A percentile compares a stretch with the other conserved stretches of the same genome.
phyloP scores from a whole-genome alignment of 2,329 filamentous ascomycete genomes.

The Arthrobotrys iridis region DNA sequence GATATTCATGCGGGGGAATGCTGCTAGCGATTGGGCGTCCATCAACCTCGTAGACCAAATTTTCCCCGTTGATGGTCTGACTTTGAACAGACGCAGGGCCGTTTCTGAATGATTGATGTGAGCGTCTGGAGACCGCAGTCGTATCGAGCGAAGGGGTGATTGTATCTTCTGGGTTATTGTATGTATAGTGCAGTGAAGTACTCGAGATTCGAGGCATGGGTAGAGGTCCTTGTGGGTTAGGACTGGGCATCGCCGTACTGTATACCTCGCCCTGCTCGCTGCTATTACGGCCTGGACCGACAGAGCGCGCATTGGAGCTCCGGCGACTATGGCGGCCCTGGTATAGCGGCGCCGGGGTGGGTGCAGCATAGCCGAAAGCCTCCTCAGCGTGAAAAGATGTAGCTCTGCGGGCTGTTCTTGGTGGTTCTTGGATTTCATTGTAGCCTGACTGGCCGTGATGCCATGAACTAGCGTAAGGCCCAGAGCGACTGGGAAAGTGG shows the following conservation, averaged over 20 bases:
- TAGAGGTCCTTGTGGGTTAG: conserved; percentile 23
- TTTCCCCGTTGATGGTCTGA: conserved; percentile 23
- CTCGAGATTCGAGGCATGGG: conserved; percentile 33
- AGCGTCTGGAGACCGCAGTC: conserved; percentile 36
- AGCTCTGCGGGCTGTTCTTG: conserved; percentile 26
- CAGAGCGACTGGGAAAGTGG: neutral
- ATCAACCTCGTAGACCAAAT: conserved; percentile 38
- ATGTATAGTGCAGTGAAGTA: conserved; percentile 32
- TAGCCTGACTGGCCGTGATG: conserved; percentile 38
- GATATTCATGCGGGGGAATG: conserved; percentile 5
- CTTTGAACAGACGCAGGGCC: conserved; percentile 15
- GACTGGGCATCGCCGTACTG: conserved; percentile 37
- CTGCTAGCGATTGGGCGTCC: conserved; percentile 6
- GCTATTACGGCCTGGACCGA: conserved; percentile 16
- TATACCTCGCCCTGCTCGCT: conserved; percentile 49
- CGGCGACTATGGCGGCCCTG: conserved; percentile 42
- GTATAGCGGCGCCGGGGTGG: conserved; percentile 7
- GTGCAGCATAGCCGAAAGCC: neutral
- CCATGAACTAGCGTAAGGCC: conserved; percentile 42
- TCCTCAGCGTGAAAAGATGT: conserved; percentile 42
- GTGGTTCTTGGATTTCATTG: conserved; percentile 34
- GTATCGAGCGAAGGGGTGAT: conserved; percentile 44
- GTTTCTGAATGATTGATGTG: conserved; percentile 38
- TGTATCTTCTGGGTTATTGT: conserved; percentile 31
- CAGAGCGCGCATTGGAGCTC: conserved; percentile 25